phyloP scores from a whole-genome alignment of 2,329 filamentous ascomycete species.

The Venturiaceae sp. region DNA sequence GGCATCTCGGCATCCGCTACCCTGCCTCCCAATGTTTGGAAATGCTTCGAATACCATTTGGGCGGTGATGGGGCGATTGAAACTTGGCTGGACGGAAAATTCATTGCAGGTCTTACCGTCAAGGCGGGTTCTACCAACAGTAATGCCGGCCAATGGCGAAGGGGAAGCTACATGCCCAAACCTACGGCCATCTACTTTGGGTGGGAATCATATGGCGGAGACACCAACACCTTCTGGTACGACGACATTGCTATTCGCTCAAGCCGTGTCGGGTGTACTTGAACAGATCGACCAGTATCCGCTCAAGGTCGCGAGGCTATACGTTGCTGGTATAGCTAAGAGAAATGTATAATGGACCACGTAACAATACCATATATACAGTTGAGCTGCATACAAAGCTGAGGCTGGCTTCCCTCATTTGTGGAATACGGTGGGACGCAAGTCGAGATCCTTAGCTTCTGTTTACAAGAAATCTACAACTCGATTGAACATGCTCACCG shows the following conservation, averaged over 20 bases:
- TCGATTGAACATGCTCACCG: too few relatives aligned
- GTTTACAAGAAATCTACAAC: too few relatives aligned
- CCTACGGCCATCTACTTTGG: conserved; percentile 50
- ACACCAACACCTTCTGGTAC: conserved; percentile 53
- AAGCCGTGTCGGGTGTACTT: conserved; percentile 38
- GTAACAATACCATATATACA: not conserved
- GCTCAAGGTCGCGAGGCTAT: not conserved
- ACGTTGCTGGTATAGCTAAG: not conserved
- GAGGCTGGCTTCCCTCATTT: not conserved
- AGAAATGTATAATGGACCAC: not conserved
- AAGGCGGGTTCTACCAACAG: conserved; percentile 38
- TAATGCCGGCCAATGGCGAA: conserved; percentile 45
- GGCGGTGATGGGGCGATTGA: conserved; percentile 48
- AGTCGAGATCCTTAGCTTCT: too few relatives aligned
- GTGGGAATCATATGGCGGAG: conserved; percentile 54
- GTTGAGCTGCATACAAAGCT: not conserved
- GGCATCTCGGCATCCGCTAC: conserved; percentile 45
- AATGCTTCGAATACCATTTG: conserved; percentile 54
- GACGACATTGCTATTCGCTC: conserved; percentile 46
- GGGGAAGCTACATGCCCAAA: conserved; percentile 40
- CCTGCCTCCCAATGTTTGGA: conserved; percentile 42
- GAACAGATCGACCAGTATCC: not conserved
- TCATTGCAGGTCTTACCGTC: conserved; percentile 42
- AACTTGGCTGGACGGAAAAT: conserved; percentile 48
- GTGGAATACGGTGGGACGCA: too few relatives aligned